A percentile compares a stretch with the other conserved stretches of the same genome.
Conservation (phyloP, 202 grass and related monocot genomes). For the Dendrocalamus latiflorus region DNA sequence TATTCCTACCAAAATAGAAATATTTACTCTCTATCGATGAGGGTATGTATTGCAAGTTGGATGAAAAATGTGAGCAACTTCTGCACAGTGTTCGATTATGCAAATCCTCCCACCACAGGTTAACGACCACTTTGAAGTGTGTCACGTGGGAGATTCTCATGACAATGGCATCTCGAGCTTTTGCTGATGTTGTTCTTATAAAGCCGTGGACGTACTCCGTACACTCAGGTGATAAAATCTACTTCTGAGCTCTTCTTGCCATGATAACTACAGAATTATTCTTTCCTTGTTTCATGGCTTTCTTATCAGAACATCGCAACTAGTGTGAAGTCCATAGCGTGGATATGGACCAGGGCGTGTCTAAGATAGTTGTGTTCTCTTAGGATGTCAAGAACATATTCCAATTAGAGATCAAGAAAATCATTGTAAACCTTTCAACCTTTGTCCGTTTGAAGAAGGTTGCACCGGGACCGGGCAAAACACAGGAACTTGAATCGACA, state of each 20-base stretch:
- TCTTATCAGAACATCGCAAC: background rate
- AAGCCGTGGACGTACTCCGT: background rate
- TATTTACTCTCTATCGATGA: slow-evolving; percentile 1
- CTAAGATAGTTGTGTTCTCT: background rate
- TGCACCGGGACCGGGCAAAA: no score
- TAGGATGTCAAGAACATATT: no score
- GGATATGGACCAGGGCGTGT: background rate
- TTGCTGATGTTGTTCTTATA: background rate
- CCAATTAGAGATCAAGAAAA: no score
- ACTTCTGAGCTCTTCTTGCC: slow-evolving; percentile 3
- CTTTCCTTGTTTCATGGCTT: background rate
- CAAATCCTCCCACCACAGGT: background rate
- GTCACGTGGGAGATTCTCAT: slow-evolving; percentile 16
- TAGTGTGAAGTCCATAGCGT: background rate
- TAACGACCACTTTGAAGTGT: background rate
- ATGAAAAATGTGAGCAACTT: slow-evolving; percentile 13
- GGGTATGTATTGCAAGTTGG: background rate
- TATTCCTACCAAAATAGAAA: background rate
- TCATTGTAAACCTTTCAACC: no score
- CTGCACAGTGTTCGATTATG: background rate
- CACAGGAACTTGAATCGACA: no score
- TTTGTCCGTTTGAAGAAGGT: no score
- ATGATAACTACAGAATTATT: slow-evolving; percentile 1
- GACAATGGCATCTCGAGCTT: background rate
- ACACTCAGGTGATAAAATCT: background rate